Percentiles rank a stretch among this genome's conserved stretches.
Evolutionary conservation across 164 flowering plant species (phyloP).

Genomic region (Nelumbo lutea): DNA sequence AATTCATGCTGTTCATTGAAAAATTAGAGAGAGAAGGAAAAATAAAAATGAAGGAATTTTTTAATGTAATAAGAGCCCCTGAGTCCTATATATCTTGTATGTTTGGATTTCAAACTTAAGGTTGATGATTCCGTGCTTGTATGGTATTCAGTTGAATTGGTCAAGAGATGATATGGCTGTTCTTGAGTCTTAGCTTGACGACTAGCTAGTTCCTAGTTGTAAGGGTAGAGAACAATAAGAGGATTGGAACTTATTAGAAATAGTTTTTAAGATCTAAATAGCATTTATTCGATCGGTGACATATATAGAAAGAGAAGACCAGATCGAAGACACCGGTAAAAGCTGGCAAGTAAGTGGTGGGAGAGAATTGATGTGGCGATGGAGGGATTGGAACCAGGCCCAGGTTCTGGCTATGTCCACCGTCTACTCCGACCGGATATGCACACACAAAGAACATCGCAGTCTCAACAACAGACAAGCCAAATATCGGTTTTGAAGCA

Average conservation of each 20-base stretch:
- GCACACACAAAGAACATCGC: slow-evolving; percentile 25
- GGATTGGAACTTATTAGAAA: too few relatives aligned
- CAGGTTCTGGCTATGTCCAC: slow-evolving; percentile 37
- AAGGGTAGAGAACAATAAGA: too few relatives aligned
- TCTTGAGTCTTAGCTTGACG: too few relatives aligned
- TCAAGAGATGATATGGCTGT: not conserved
- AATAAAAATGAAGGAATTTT: not conserved
- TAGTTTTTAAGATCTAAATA: too few relatives aligned
- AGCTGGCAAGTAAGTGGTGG: slow-evolving; percentile 50
- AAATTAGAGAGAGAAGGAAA: not conserved
- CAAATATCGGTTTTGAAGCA: slow-evolving; percentile 13
- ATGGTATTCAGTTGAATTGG: not conserved
- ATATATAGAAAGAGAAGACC: not conserved
- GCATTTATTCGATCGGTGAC: too few relatives aligned
- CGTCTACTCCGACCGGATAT: slow-evolving; percentile 36
- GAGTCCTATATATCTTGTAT: not conserved
- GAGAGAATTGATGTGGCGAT: slow-evolving; percentile 42
- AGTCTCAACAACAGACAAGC: slow-evolving; percentile 6
- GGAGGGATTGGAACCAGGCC: slow-evolving; percentile 35
- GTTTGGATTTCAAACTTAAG: too few relatives aligned
- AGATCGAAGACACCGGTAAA: slow-evolving; percentile 1
- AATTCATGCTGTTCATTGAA: not conserved
- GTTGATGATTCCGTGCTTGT: not conserved
- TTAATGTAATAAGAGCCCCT: not conserved
- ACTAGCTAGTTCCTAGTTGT: too few relatives aligned